Percentiles rank a stretch among this genome's conserved stretches.
Conservation (phyloP, 768 basidiomycete species). For the Podaxis pistillaris region DNA sequence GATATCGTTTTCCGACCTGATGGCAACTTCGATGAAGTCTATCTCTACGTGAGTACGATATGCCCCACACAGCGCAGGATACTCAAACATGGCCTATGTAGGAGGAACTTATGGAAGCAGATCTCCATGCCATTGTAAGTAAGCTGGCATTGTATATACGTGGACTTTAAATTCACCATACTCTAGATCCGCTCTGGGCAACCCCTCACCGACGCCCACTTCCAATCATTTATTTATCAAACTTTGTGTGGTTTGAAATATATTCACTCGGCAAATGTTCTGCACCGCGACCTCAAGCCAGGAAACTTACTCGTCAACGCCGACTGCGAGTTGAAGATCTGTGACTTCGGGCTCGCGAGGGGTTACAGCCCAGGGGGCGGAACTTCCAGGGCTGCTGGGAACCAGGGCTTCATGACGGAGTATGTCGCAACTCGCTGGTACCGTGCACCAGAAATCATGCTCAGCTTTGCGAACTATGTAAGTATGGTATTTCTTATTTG, state of each 20-base stretch:
- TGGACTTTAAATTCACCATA: background rate
- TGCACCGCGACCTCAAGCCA: conserved; percentile 94
- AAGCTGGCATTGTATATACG: background rate
- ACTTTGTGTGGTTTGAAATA: conserved; percentile 98
- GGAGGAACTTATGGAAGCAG: conserved; percentile 99
- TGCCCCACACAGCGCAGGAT: background rate
- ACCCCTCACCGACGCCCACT: conserved; percentile 86
- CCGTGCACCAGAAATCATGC: conserved; percentile 97
- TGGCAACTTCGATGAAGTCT: conserved; percentile 95
- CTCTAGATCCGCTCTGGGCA: conserved; percentile 80
- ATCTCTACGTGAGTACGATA: conserved; percentile 67
- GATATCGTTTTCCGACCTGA: conserved; percentile 92
- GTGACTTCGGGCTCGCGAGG: conserved; percentile 96
- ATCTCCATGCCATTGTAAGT: conserved; percentile 92
- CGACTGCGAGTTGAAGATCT: conserved; percentile 98
- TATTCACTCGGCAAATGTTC: conserved; percentile 96
- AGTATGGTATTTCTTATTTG: conserved; percentile 27
- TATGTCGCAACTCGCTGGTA: conserved; percentile 99
- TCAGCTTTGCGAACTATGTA: conserved; percentile 94
- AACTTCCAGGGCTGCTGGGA: conserved; percentile 67
- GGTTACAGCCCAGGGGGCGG: conserved; percentile 88
- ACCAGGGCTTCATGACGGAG: conserved; percentile 98
- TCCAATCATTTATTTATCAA: conserved; percentile 97
- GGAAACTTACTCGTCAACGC: conserved; percentile 96
- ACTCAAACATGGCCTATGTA: conserved; percentile 27